phyloP scores from a whole-genome alignment of 1,284 basidiomycete species.

The Volvariella surrecta region DNA sequence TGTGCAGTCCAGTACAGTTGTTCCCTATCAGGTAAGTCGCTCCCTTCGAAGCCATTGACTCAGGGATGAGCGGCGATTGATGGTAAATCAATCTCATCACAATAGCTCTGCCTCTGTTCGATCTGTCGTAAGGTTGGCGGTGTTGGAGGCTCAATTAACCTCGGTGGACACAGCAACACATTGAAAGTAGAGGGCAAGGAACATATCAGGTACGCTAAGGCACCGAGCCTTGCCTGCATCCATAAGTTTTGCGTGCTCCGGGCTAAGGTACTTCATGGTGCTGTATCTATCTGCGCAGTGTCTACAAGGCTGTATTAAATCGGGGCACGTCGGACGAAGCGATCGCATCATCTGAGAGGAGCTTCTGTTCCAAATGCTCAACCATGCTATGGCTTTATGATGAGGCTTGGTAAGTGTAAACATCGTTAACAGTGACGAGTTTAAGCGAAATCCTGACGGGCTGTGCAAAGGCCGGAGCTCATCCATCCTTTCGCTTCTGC shows the following conservation, averaged over 20 bases:
- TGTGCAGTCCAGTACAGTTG: conserved; percentile 43
- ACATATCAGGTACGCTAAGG: conserved; percentile 33
- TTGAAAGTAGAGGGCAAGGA: conserved; percentile 44
- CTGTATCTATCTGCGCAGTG: conserved; percentile 28
- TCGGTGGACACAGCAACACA: conserved; percentile 39
- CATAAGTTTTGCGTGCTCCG: background rate
- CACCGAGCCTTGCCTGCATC: background rate
- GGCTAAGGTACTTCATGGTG: background rate
- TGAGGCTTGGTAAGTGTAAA: conserved; percentile 30
- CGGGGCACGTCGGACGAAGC: conserved; percentile 38
- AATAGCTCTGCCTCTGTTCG: conserved; percentile 48
- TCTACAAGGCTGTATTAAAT: conserved; percentile 48
- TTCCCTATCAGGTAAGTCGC: conserved; percentile 44
- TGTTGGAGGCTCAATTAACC: conserved; percentile 48
- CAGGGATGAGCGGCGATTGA: too few species aligned
- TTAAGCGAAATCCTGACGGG: background rate
- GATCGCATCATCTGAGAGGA: conserved; percentile 43
- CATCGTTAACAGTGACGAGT: background rate
- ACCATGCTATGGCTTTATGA: conserved; percentile 57
- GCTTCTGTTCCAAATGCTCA: conserved; percentile 51
- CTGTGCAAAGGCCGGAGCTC: conserved; percentile 38
- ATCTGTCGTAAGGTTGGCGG: conserved; percentile 61
- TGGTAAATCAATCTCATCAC: background rate
- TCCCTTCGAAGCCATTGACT: conserved; percentile 2
- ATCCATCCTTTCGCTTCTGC: conserved; percentile 56